Base-by-base conservation (phyloP, 2,329 filamentous ascomycete species). In the Penicillium sp. region DNA sequence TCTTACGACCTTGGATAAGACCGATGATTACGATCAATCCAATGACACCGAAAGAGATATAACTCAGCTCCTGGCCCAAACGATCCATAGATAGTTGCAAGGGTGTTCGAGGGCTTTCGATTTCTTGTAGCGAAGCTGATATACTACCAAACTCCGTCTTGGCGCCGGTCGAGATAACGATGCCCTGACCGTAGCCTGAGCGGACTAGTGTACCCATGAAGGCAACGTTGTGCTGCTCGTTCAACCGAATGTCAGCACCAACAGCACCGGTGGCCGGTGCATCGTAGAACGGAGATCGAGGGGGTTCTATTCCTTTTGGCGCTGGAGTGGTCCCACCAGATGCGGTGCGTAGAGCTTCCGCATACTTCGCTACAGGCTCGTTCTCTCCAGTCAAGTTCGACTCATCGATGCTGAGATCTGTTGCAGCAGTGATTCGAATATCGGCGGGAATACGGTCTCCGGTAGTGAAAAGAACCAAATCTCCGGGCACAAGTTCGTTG, bases 181-280 rank as follows among this genome's bases (percentile, higher is more conserved):
- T 88, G 43, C 94, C 94, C 73, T 96, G 92, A 0, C 94, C 94
- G 69, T 99, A 89, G 11, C 94, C 94, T 36, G 93, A 97, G 64
- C 93, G 91, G 34, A 99, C 92, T 63, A 99, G 76, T 3, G 94
- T 99, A 29, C 94, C 94, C 92, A 99, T 97, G 73, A 97, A 97
- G 2, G 92, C 94, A 72, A 99, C 92, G 68, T 99, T 97, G 67
- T 89, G 90, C 66, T 88, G 85, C 53, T 89, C 88, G 60, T 89
- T 90, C 50, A 89, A 77, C 48, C 85, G 82, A 44, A 90, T 83
- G 63, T 89, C 87, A 29, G 84, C 84, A 60, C 81, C 85, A 63
- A 82, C 85, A 47, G 79, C 83, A 10, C 82, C 83, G 59, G 79
- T 81, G 33, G 82, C 84, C 31, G 84, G 80, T 19, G 82, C 83